Evolutionary conservation across 768 basidiomycete species (phyloP), one percentile per base, ranked within the genome.

Genomic region (Lentinula guzmanii): DNA sequence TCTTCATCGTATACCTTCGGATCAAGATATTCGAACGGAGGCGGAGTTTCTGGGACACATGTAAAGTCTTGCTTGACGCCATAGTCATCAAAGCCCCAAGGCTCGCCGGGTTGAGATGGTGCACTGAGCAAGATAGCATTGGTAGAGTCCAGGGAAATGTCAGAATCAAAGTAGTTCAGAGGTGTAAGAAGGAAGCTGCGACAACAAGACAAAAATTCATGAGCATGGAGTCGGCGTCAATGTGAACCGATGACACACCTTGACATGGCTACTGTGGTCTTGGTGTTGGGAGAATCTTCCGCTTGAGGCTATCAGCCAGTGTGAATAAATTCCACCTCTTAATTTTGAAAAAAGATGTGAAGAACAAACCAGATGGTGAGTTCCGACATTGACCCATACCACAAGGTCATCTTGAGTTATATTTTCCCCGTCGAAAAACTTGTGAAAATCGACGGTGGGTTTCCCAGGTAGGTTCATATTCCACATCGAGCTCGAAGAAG

Each of bases 371-470:
- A 87, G 72, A 66, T 88, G 86, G 69, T 89, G 86, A 73, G 78
- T 87, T 21, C 86, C 87, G 42, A 88, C 64, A 64, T 87, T 86
- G 58, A 88, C 67, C 85, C 86, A 89, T 16, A 81, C 80, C 3
- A 87, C 86, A 11, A 89, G 70, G 68, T 89, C 87, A 66, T 85
- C 76, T 67, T 88, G 86, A 0, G 79, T 80, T 52, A 89, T 76
- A 61, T 78, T 82, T 71, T 89, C 86, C 5, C 80, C 82, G 63
- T 87, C 77, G 69, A 86, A 87, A 72, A 86, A 86, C 45, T 78
- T 76, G 71, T 84, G 79, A 69, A 85, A 86, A 67, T 86, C 75
- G 53, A 86, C 81, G 10, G 78, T 71, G 4, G 84, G 84, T 4
- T 66, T 65, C 1, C 82, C 85, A 1, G 86, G 85, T 4, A 87